Evolutionary conservation across 345 rosid species (phyloP).

Genomic region (Anacardium occidentale): DNA sequence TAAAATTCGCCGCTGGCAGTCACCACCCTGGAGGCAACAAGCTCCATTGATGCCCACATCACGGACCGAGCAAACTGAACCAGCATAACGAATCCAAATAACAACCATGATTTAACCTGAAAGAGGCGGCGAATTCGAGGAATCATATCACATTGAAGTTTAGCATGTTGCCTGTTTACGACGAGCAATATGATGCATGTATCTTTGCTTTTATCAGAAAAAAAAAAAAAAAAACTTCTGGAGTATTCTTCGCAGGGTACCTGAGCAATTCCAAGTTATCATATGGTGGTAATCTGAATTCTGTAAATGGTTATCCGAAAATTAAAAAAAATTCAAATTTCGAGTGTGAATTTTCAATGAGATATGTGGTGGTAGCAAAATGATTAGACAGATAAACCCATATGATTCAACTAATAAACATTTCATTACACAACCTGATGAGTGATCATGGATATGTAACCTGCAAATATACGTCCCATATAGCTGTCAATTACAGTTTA

Average conservation of each 20-base stretch:
- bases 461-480: too few species aligned
- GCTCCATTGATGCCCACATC: not conserved
- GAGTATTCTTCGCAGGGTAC: not conserved
- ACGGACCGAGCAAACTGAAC: not conserved
- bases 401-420: too few species aligned
- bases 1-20: slow-evolving; percentile 1
- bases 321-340: too few species aligned
- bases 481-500: too few species aligned
- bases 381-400: too few species aligned
- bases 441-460: too few species aligned
- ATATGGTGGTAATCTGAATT: too few species aligned
- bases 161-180: not conserved
- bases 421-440: too few species aligned
- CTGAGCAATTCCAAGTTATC: not conserved
- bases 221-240: not conserved
- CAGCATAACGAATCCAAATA: slow-evolving; percentile 4
- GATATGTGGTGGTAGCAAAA: too few species aligned
- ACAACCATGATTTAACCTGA: not conserved
- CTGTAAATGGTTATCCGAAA: too few species aligned
- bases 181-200: not conserved
- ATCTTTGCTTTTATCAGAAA: slow-evolving; percentile 9
- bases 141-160: not conserved
- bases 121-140: slow-evolving; percentile 6
- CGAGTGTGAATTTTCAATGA: too few species aligned
- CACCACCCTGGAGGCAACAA: slow-evolving; percentile 3